These are phyloP conservation scores for Aquilaria agallochum DNA, from an alignment of 441 rosid genomes.

Conservation along the genomic window DNA sequence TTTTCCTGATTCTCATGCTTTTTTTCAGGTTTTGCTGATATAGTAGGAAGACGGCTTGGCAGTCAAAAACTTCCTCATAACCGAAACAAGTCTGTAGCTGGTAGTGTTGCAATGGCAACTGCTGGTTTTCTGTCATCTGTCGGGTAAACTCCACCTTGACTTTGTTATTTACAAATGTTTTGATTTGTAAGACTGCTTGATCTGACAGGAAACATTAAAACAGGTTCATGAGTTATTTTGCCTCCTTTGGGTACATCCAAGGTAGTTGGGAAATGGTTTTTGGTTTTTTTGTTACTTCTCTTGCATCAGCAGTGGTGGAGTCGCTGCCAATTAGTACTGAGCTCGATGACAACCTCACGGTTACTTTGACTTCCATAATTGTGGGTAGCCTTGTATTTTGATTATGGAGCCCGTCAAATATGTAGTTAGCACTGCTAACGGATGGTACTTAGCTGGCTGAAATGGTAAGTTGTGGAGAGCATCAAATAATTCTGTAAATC, in stretches of 20 bases:
- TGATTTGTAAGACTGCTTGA: background rate
- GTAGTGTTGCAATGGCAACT: conserved; percentile 65
- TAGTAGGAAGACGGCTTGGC: conserved; percentile 67
- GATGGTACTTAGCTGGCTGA: background rate
- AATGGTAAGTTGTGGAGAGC: too few relatives aligned
- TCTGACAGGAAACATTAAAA: conserved; percentile 7
- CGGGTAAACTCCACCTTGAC: conserved; percentile 26
- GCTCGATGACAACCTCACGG: conserved; percentile 89
- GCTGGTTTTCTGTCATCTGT: conserved; percentile 69
- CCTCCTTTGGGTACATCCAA: conserved; percentile 58
- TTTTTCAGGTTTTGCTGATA: conserved; percentile 71
- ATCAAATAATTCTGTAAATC: too few relatives aligned
- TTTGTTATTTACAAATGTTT: background rate
- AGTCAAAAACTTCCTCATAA: conserved; percentile 65
- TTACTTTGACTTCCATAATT: conserved; percentile 58
- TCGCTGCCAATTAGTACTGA: conserved; percentile 75
- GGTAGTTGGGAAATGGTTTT: conserved; percentile 43
- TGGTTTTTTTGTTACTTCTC: conserved; percentile 60
- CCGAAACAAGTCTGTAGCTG: conserved; percentile 65
- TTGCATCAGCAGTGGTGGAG: conserved; percentile 72
- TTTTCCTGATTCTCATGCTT: too few relatives aligned
- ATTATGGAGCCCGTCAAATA: conserved; percentile 2
- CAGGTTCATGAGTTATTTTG: conserved; percentile 74
- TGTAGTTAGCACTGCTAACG: background rate
- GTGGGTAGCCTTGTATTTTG: conserved; percentile 56